Percentiles rank a stretch among this genome's conserved stretches.
Evolutionary conservation across 106 monocot species (phyloP).

Genomic region (Phalaenopsis equestris): DNA sequence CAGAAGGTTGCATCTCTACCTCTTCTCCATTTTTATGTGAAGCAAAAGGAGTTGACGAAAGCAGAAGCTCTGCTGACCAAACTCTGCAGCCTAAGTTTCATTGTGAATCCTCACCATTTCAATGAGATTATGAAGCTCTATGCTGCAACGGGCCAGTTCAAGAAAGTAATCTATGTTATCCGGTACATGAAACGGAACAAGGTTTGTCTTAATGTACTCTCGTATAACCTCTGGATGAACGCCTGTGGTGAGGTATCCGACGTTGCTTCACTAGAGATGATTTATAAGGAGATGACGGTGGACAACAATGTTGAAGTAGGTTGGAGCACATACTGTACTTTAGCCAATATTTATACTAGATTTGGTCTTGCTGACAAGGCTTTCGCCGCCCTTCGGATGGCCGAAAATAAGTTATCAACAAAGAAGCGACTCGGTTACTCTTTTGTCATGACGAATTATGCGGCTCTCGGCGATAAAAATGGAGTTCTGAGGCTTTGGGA

Average conservation of each 20-base stretch:
- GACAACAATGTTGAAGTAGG: constrained; percentile 58
- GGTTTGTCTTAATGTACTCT: constrained; percentile 50
- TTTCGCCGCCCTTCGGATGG: constrained; percentile 31
- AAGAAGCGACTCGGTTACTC: constrained; percentile 56
- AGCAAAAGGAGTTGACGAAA: constrained; percentile 33
- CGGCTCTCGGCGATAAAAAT: constrained; percentile 38
- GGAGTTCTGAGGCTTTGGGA: constrained; percentile 67
- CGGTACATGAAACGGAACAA: constrained; percentile 52
- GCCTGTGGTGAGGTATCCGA: constrained; percentile 41
- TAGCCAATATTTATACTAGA: constrained; percentile 58
- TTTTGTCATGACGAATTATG: constrained; percentile 82
- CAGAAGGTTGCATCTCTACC: constrained; percentile 49
- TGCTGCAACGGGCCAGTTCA: constrained; percentile 37
- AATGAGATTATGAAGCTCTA: constrained; percentile 94
- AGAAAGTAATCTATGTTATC: constrained; percentile 44
- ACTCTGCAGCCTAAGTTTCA: constrained; percentile 37
- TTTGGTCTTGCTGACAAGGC: constrained; percentile 32
- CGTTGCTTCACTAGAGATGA: constrained; percentile 40
- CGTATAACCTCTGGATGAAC: constrained; percentile 75
- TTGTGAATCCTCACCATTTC: constrained; percentile 49
- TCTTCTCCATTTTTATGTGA: constrained; percentile 69
- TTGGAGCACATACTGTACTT: constrained; percentile 69
- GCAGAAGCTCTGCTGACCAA: constrained; percentile 54
- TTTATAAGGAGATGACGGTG: constrained; percentile 47
- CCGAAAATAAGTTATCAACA: constrained; percentile 53